These are phyloP conservation scores for Talaromyces stipitatus DNA, from an alignment of 495 filamentous ascomycete species.

Conservation along the genomic window DNA sequence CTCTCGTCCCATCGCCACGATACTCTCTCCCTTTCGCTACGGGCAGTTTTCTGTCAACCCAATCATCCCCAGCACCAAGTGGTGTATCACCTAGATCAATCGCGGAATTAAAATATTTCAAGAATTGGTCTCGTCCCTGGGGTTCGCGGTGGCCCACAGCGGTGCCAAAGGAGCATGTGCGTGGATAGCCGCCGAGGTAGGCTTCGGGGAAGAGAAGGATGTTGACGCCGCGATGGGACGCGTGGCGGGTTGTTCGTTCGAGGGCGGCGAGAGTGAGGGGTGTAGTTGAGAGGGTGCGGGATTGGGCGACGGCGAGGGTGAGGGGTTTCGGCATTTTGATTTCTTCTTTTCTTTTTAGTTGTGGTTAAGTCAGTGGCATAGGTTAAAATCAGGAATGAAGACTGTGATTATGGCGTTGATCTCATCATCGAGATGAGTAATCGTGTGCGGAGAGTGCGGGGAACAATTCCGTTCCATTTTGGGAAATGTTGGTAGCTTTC, in stretches of 20 bases:
- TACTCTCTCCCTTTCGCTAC: conserved; percentile 35
- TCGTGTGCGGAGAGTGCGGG: no score
- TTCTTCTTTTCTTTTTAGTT: background rate
- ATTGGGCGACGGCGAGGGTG: conserved; percentile 70
- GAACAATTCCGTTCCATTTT: no score
- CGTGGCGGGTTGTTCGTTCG: conserved; percentile 39
- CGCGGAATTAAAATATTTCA: conserved; percentile 68
- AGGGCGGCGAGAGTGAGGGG: conserved; percentile 60
- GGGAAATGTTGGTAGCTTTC: no score
- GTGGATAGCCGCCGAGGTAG: conserved; percentile 87
- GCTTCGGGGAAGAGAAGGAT: conserved; percentile 90
- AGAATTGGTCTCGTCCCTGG: conserved; percentile 74
- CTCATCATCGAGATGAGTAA: no score
- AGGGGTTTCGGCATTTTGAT: conserved; percentile 38
- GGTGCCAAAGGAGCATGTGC: conserved; percentile 71
- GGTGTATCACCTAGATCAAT: conserved; percentile 87
- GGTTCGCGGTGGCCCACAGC: conserved; percentile 60
- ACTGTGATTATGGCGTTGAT: no score
- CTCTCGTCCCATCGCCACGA: conserved; percentile 81
- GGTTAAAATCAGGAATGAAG: no score
- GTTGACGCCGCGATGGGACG: conserved; percentile 46
- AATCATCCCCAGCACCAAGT: conserved; percentile 60
- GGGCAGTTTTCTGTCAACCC: conserved; percentile 58
- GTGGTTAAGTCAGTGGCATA: background rate
- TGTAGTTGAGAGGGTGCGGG: conserved; percentile 59